phyloP scores from a whole-genome alignment of 148 eudicot genomes.

The Dysphania ambrosioides region DNA sequence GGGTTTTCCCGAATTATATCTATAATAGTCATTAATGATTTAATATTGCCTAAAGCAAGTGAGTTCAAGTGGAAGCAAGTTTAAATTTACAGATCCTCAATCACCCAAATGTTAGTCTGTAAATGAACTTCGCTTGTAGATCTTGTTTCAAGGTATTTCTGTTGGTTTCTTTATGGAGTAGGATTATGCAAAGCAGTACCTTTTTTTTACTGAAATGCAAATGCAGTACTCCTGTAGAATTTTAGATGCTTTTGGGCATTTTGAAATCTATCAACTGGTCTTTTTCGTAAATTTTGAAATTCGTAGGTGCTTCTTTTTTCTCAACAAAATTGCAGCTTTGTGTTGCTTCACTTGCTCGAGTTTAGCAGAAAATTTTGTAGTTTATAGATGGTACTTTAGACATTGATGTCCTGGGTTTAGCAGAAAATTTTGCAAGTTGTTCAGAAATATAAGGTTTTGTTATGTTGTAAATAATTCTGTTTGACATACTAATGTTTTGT shows the following conservation, averaged over 20 bases:
- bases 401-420: background rate
- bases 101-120: background rate
- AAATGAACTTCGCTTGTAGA: background rate
- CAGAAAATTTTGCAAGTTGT: too few species aligned
- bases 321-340: background rate
- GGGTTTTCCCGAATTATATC: background rate
- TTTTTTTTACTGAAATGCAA: background rate
- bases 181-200: background rate
- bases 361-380: background rate
- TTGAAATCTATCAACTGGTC: background rate
- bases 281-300: too few species aligned
- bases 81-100: background rate
- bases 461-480: too few species aligned
- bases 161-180: background rate
- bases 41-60: background rate
- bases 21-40: background rate
- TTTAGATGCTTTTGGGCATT: background rate
- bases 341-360: background rate
- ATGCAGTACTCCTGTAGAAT: background rate
- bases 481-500: background rate
- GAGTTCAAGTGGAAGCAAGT: background rate
- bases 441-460: too few species aligned
- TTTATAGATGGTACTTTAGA: background rate
- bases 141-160: background rate
- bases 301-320: background rate